Base-by-base conservation (phyloP, 768 basidiomycete species). In the Gelatoporia subvermispora region DNA sequence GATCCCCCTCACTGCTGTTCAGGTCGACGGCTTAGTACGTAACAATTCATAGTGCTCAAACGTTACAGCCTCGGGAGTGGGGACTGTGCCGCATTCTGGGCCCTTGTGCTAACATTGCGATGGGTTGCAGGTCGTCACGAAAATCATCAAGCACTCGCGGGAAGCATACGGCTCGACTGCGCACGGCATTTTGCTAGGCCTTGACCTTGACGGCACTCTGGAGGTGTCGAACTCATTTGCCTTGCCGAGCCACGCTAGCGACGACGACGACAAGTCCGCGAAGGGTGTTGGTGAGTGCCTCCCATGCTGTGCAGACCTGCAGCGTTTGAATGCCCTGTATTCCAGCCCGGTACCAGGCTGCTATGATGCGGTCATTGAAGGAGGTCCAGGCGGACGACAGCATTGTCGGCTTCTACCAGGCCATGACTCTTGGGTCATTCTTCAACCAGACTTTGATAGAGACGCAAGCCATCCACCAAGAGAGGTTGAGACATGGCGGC, bases 361-460 rank as follows among this genome's bases (percentile, higher is more conserved):
- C 83, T 49, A 90, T 93, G 89, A 72, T 93, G 40, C 82, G 88
- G 48, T 85, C 88, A 20, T 73, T 97, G 61, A 88, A 90, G 62
- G 92, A 94, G 65, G 93, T 94, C 47, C 86, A 89, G 60, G 82
- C 84, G 34, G 92, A 94, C 60, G 92, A 95, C 68, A 91, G 84
- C 55, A 81, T 93, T 28, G 86, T 96, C 47, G 94, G 94, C 35
- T 92, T 95, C 67, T 97, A 97, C 71, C 91, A 95, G 62, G 88
- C 88, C 38, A 91, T 85, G 22, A 81, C 83, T 8, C 75, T 91
- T 35, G 90, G 90, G 37, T 87, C 89, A 4, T 92, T 93, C 65
- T 87, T 86, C 67, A 88, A 81, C 61, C 88, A 90, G 64, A 76
- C 78, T 8, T 65, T 93, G 42, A 74, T 93, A 41, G 88, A 93